Base-by-base conservation (phyloP, 192 early-diverging fungal species). In the Backusella tarrabulga region DNA sequence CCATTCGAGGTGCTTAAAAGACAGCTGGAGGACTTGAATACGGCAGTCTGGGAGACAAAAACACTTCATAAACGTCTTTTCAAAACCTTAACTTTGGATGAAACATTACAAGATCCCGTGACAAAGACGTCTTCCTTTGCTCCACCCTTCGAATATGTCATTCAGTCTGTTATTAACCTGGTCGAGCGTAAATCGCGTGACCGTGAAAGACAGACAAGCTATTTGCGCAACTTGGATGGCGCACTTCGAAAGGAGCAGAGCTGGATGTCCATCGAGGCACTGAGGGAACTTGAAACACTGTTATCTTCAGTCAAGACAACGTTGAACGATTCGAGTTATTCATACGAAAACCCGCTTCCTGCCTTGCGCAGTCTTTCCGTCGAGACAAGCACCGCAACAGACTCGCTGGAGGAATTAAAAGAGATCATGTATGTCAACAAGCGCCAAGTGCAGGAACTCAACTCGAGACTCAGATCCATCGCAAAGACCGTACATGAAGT, bases 381-480 rank as follows among this genome's bases (percentile, higher is more conserved):
- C 21, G 83, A 84, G 38, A 84, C 83, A 11, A 66, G 21, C 29
- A 34, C 69, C 17, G 75, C 80, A 67, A 72, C 79, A 21, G 83
- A 80, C 14, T 78, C 83, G 1, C 34, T 84, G 5, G 83, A 84
- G 50, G 83, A 84, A 52, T 72, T 84, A 2, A 80, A 84, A 54
- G 83, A 84, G 42, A 79, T 80, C 34, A 84, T 84, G 83, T 84
- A 78, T 60, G 79, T 84, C 35, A 84, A 80, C 66, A 84, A 84
- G 63, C 72, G 76, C 36, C 83, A 84, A 32, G 77, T 76, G 6
- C 76, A 78, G 17, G 83, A 84, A 67, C 74, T 84, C 19, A 80
- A 80, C 34, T 71, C 72, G 15, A 72, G 79, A 21, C 52, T 84
- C 2, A 73, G 79, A 44, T 74, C 77, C 2, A 84, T 84, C 40